Evolutionary conservation across 2,329 filamentous ascomycete genomes (phyloP), one percentile per base, ranked within the genome.

Genomic region (Aspergillus ibericus): DNA sequence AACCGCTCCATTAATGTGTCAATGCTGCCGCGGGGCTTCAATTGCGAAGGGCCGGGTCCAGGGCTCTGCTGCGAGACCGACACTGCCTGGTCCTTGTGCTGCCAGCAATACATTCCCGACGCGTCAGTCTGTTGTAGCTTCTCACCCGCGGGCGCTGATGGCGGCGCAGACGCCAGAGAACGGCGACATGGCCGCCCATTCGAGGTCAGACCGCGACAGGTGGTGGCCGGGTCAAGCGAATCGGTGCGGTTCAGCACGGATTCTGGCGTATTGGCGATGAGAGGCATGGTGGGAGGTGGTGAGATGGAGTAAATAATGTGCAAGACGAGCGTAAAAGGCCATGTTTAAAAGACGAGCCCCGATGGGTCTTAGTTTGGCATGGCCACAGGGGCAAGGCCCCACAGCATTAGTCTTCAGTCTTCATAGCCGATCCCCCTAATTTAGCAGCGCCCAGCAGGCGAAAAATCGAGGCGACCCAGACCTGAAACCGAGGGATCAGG

Each of bases 31-130:
- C 90, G 82, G 85, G 88, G 75, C 4, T 87, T 84, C 6, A 85
- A 82, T 4, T 83, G 78, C 72, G 27, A 73, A n/a, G 50, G 42
- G 9, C 53, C 18, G 42, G 4, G 10, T 59, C 57, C 47, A 40
- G 61, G 4, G 1, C 80, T 78, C 60, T 15, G 29, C 5, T 47
- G 53, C 32, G 49, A 15, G 10, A 55, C 46, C 32, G 63, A 55
- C 7, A 18, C 72, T 2, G 91, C 91, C 75, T 99, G 95, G 58
- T 95, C 91, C 72, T 91, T 93, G 79, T 99, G 95, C 74, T 97
- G 92, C 89, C 91, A 96, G 80, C 93, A 98, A 77, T 92, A 97
- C 51, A 88, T 83, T 63, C 61, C 74, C 42, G 65, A 68, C 36
- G 66, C 71, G 58, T 69, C 72, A 59, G 62, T 65, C 27, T 65